Conservation (phyloP, 2,329 filamentous ascomycete species). For the Cladobotryum protrusum region DNA sequence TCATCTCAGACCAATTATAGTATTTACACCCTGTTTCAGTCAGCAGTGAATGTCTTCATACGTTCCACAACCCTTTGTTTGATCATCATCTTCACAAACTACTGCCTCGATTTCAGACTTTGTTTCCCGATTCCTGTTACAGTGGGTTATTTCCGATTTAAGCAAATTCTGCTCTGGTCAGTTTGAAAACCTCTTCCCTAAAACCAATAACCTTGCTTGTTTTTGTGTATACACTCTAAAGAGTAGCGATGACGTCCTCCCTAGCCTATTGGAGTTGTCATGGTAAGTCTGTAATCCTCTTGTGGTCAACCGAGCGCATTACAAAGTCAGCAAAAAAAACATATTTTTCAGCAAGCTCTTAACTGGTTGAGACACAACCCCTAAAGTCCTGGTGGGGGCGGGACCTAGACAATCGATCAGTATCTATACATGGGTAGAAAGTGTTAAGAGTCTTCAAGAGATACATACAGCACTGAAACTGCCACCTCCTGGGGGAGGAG, state of each 20-base stretch:
- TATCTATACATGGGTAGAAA: background rate
- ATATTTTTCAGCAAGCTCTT: constrained; percentile 9
- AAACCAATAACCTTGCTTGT: constrained; percentile 4
- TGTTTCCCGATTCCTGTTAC: constrained; percentile 6
- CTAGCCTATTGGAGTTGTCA: constrained; percentile 7
- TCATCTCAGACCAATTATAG: background rate
- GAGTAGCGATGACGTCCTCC: constrained; percentile 5
- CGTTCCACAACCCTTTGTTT: background rate
- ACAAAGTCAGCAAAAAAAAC: constrained; percentile 11
- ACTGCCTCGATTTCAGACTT: background rate
- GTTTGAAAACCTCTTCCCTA: constrained; percentile 8
- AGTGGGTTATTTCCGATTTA: constrained; percentile 8
- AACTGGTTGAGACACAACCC: constrained; percentile 7
- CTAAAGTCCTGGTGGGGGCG: constrained; percentile 50
- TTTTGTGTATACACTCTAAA: constrained; percentile 1
- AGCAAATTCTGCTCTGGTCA: constrained; percentile 10
- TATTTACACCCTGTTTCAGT: constrained; percentile 11
- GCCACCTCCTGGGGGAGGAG: constrained; percentile 36
- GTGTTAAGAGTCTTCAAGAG: background rate
- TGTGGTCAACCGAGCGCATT: constrained; percentile 13
- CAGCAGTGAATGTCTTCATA: constrained; percentile 11
- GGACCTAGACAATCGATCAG: constrained; percentile 36
- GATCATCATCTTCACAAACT: constrained; percentile 1
- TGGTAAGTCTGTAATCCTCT: constrained; percentile 7
- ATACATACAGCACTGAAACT: constrained; percentile 59